These are phyloP conservation scores for Sarcomyxa edulis DNA, from an alignment of 768 basidiomycete species.

Conservation along the genomic window DNA sequence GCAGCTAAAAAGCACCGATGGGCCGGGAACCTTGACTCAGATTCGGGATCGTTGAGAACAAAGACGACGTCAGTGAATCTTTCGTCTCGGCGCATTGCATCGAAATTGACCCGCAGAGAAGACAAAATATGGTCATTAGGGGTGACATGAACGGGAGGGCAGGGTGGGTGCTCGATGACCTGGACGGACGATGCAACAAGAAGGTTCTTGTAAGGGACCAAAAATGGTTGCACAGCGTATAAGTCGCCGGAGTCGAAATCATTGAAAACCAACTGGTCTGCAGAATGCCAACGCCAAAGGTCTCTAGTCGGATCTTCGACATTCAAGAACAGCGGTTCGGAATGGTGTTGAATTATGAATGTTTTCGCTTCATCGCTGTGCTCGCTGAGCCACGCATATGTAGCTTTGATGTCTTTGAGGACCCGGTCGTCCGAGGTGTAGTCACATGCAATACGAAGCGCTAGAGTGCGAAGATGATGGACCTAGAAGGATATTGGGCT, in stretches of 20 bases:
- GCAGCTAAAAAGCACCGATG: constrained; percentile 19
- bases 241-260: constrained; percentile 20
- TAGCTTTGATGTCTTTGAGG: constrained; percentile 31
- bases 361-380: constrained; percentile 14
- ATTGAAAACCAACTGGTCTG: constrained; percentile 33
- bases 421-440: constrained; percentile 21
- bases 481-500: constrained; percentile 22
- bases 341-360: constrained; percentile 15
- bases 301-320: constrained; percentile 31
- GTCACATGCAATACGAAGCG: constrained; percentile 17
- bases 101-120: constrained; percentile 12
- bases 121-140: constrained; percentile 14
- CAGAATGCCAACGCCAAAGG: constrained; percentile 34
- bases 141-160: constrained; percentile 11
- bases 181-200: constrained; percentile 13
- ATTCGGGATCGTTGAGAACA: constrained; percentile 11
- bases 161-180: constrained; percentile 12
- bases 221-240: constrained; percentile 12
- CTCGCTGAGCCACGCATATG: constrained; percentile 38
- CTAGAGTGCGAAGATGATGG: constrained; percentile 32
- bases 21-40: too few species aligned
- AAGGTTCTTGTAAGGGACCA: constrained; percentile 13
- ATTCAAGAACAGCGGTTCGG: constrained; percentile 37
- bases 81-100: constrained; percentile 12
- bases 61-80: constrained; percentile 20